Percentiles rank a stretch among this genome's conserved stretches.
Evolutionary conservation across 768 basidiomycete genomes (phyloP).

Genomic region (Lactifluus rugatus): DNA sequence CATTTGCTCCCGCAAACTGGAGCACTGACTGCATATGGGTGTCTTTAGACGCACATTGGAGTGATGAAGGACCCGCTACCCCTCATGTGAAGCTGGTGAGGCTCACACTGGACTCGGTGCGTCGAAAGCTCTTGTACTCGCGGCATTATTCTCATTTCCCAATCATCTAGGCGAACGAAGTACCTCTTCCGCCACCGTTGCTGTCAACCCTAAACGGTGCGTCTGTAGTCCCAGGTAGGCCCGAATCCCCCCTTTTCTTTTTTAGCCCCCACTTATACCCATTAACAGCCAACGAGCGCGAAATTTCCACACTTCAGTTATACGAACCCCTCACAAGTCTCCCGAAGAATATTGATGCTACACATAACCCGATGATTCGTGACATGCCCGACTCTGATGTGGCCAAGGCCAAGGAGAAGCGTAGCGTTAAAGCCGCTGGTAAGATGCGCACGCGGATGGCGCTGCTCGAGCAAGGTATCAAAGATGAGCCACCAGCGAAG

Average conservation of each 20-base stretch:
- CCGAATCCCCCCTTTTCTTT: not conserved
- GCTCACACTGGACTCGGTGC: conserved; percentile 32
- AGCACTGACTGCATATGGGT: conserved; percentile 36
- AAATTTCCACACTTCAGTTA: conserved; percentile 46
- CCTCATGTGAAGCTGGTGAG: not conserved
- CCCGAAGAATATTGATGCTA: conserved; percentile 47
- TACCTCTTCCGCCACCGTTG: conserved; percentile 26
- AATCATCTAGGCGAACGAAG: conserved; percentile 29
- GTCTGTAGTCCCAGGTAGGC: conserved; percentile 39
- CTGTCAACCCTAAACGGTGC: conserved; percentile 38
- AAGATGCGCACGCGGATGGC: conserved; percentile 21
- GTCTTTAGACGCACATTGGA: conserved; percentile 40
- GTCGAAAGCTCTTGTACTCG: not conserved
- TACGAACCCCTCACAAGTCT: conserved; percentile 48
- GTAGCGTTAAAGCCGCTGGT: conserved; percentile 16
- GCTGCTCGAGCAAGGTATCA: conserved; percentile 4
- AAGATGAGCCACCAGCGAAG: conserved; percentile 1
- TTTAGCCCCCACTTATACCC: not conserved
- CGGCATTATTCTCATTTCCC: not conserved
- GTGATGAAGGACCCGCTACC: not conserved
- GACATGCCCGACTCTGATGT: conserved; percentile 20
- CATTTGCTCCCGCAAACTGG: conserved; percentile 36
- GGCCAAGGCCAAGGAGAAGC: conserved; percentile 6
- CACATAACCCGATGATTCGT: conserved; percentile 34
- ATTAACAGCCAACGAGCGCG: conserved; percentile 37